A percentile compares a stretch with the other conserved stretches of the same genome.
Conservation (phyloP, 2,329 filamentous ascomycete species). For the Colletotrichum trifolii region DNA sequence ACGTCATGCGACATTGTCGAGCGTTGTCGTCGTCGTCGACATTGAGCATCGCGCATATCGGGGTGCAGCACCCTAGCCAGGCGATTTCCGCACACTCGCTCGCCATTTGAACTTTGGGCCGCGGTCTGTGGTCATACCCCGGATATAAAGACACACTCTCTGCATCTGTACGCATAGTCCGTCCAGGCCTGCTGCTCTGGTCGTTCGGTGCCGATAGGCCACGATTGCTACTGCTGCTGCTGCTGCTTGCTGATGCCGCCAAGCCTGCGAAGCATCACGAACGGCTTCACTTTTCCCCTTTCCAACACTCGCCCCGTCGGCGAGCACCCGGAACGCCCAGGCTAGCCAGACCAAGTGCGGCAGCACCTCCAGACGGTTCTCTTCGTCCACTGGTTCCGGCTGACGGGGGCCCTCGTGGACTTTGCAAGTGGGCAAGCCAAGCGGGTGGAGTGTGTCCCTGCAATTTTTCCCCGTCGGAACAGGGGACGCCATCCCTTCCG, state of each 20-base stretch:
- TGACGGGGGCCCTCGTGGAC: conserved; percentile 7
- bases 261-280: conserved; percentile 27
- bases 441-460: conserved; percentile 17
- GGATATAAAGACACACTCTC: conserved; percentile 1
- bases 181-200: neutral
- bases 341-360: conserved; percentile 22
- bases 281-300: conserved; percentile 16
- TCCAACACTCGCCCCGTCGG: conserved; percentile 8
- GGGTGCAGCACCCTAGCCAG: conserved; percentile 8
- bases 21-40: conserved; percentile 3
- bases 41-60: conserved; percentile 13
- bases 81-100: neutral
- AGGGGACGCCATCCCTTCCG: conserved; percentile 33
- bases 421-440: neutral
- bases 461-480: conserved; percentile 26
- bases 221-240: neutral
- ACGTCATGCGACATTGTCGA: conserved; percentile 20
- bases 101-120: too few species aligned
- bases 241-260: conserved; percentile 27
- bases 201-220: neutral
- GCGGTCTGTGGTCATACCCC: neutral
- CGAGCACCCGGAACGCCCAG: conserved; percentile 22
- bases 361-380: conserved; percentile 26
- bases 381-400: conserved; percentile 16
- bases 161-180: neutral